Evolutionary conservation across 2,329 filamentous ascomycete genomes (phyloP).

Genomic region (Penicillium olsonii): DNA sequence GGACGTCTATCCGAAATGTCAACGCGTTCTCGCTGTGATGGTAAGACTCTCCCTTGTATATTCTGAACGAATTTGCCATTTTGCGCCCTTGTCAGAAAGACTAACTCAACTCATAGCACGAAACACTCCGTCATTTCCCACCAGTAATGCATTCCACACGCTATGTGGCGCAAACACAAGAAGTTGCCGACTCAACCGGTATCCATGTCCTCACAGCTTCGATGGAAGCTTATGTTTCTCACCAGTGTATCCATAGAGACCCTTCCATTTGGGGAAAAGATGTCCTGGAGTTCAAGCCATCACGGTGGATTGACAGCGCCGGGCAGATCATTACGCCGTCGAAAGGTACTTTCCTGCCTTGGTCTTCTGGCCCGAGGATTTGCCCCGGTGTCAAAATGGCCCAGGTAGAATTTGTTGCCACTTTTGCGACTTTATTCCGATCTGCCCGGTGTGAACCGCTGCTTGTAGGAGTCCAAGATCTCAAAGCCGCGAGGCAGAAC

Average conservation of each 20-base stretch:
- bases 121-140: conserved; percentile 47
- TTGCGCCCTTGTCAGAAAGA: too few relatives aligned
- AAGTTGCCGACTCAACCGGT: conserved; percentile 27
- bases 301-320: conserved; percentile 17
- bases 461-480: background rate
- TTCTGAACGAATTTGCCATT: too few relatives aligned
- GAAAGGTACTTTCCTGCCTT: conserved; percentile 49
- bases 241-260: conserved; percentile 21
- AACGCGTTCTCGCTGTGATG: conserved; percentile 53
- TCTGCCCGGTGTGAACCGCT: background rate
- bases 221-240: conserved; percentile 33
- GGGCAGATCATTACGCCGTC: conserved; percentile 35
- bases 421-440: background rate
- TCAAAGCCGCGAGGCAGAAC: background rate
- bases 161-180: conserved; percentile 30
- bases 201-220: conserved; percentile 11
- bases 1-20: conserved; percentile 45
- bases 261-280: conserved; percentile 24
- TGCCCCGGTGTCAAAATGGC: conserved; percentile 59
- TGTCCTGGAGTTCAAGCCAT: background rate
- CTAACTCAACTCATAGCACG: conserved; percentile 27
- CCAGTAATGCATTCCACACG: conserved; percentile 43
- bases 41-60: conserved; percentile 22
- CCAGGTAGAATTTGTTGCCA: conserved; percentile 56
- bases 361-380: conserved; percentile 51